Evolutionary conservation across 1,284 basidiomycete species (phyloP).

Genomic region (Quambalaria eucalypti): DNA sequence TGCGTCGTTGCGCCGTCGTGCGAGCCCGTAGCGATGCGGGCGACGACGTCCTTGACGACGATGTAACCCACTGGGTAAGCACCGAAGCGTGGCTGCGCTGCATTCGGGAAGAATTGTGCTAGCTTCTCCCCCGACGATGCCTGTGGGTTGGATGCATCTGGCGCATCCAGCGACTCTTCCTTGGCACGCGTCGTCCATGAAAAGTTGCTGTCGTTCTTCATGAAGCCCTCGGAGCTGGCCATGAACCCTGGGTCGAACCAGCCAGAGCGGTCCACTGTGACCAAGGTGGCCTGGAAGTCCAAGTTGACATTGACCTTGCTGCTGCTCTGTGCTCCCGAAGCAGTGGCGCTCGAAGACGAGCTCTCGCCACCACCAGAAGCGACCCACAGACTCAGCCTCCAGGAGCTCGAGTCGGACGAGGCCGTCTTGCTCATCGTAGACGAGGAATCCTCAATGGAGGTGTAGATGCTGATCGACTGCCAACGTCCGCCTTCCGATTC

Average conservation of each 20-base stretch:
- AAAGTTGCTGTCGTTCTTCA: not conserved
- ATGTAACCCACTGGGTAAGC: slow-evolving; percentile 1
- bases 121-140: not conserved
- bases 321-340: not conserved
- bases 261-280: not conserved
- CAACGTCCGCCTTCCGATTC: not conserved
- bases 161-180: not conserved
- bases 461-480: not conserved
- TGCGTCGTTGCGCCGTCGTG: not conserved
- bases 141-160: not conserved
- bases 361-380: not conserved
- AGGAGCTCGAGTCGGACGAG: not conserved
- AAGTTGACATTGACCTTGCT: not conserved
- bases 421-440: not conserved
- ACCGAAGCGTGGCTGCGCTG: not conserved
- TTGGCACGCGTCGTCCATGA: not conserved
- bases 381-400: not conserved
- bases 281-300: not conserved
- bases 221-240: not conserved
- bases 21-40: not conserved
- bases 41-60: not conserved
- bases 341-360: not conserved
- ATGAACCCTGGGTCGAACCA: not conserved
- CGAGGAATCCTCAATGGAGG: not conserved
- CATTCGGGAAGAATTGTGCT: not conserved